phyloP scores from a whole-genome alignment of 2,329 filamentous ascomycete species.

The Fusarium austroafricanum region DNA sequence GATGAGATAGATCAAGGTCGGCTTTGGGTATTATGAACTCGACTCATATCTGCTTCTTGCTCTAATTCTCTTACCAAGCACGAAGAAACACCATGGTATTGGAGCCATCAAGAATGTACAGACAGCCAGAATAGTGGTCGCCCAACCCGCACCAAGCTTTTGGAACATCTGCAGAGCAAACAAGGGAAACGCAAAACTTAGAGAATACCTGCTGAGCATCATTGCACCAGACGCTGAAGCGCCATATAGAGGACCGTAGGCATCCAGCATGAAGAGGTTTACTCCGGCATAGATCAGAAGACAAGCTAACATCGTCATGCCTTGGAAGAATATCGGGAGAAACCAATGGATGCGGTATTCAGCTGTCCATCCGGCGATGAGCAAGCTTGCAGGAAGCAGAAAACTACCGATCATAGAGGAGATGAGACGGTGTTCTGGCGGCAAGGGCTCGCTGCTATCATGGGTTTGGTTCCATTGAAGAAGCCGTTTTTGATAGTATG shows the following conservation, averaged over 20 bases:
- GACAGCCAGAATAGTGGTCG: conserved; percentile 11
- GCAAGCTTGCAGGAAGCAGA: conserved; percentile 11
- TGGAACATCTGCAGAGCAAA: conserved; percentile 34
- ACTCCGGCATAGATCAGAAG: conserved; percentile 23
- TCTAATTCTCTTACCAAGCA: conserved; percentile 3
- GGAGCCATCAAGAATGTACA: conserved; percentile 22
- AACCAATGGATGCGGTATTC: conserved; percentile 18
- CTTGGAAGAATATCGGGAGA: conserved; percentile 17
- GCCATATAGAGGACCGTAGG: conserved; percentile 24
- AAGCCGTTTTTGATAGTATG: conserved; percentile 28
- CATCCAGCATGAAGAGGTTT: conserved; percentile 31
- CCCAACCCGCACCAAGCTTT: conserved; percentile 18
- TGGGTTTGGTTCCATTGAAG: conserved; percentile 4
- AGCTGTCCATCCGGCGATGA: conserved; percentile 30
- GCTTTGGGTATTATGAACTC: background rate
- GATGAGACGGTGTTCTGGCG: conserved; percentile 23
- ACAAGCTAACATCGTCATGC: conserved; percentile 15
- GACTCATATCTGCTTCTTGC: conserved; percentile 29
- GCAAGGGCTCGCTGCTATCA: background rate
- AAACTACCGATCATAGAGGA: conserved; percentile 29
- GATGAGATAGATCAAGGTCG: no score
- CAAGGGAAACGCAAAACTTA: conserved; percentile 26
- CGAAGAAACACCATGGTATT: conserved; percentile 34
- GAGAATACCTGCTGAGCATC: conserved; percentile 29
- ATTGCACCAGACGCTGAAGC: conserved; percentile 26